Evolutionary conservation across 306 rosid genomes (phyloP).

Genomic region (Prunus fruticosa): DNA sequence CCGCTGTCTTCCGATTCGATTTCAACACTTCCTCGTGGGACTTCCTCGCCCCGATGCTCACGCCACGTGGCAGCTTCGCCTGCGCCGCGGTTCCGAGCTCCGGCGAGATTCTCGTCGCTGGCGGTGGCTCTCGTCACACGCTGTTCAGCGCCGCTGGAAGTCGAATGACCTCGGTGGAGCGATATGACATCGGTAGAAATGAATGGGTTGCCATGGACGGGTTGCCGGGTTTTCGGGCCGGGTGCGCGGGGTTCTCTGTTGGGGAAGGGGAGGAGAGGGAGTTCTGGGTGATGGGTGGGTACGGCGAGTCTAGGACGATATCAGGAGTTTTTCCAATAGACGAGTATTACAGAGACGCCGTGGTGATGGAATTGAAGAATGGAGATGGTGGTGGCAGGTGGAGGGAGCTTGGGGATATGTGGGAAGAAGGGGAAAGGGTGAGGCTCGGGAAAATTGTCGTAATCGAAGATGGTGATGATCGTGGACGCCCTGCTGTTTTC

Average conservation of each 20-base stretch:
- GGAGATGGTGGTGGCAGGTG: constrained; percentile 42
- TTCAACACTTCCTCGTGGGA: constrained; percentile 51
- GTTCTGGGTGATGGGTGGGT: constrained; percentile 94
- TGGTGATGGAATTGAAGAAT: constrained; percentile 55
- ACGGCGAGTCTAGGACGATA: constrained; percentile 72
- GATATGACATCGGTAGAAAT: constrained; percentile 54
- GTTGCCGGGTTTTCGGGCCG: constrained; percentile 68
- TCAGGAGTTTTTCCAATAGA: constrained; percentile 82
- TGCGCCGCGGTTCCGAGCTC: constrained; percentile 38
- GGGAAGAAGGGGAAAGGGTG: constrained; percentile 58
- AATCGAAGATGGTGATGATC: constrained; percentile 35
- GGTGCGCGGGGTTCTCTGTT: constrained; percentile 76
- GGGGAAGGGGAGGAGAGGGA: constrained; percentile 43
- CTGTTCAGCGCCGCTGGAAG: constrained; percentile 72
- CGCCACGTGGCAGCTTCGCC: constrained; percentile 89
- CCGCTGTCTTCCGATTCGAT: constrained; percentile 53
- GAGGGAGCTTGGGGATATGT: constrained; percentile 73
- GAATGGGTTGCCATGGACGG: constrained; percentile 73
- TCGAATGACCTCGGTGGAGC: constrained; percentile 63
- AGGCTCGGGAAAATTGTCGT: constrained; percentile 72
- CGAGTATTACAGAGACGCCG: constrained; percentile 61
- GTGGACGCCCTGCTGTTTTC: constrained; percentile 46
- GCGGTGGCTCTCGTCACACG: constrained; percentile 78
- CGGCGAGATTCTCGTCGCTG: constrained; percentile 62
- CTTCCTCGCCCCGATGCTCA: constrained; percentile 53